These are phyloP conservation scores for Penicillium brasilianum DNA, from an alignment of 2,329 filamentous ascomycete genomes.

Conservation along the genomic window DNA sequence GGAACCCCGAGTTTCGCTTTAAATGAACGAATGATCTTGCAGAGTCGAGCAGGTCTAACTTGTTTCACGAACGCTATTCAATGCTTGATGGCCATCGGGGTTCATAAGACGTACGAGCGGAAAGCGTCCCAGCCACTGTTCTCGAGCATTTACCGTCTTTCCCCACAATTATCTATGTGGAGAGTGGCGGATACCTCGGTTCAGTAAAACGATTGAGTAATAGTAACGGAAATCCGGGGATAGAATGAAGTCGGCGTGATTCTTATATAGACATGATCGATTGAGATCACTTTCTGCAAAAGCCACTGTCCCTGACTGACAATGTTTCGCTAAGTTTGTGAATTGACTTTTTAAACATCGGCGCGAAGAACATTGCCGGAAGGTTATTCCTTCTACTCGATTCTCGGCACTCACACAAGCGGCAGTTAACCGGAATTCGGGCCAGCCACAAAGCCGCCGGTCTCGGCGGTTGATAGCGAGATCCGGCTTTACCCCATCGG, in stretches of 20 bases:
- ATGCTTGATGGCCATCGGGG: background rate
- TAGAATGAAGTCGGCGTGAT: background rate
- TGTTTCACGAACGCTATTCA: background rate
- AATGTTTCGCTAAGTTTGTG: background rate
- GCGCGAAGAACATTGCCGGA: background rate
- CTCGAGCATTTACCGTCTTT: background rate
- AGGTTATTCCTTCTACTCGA: background rate
- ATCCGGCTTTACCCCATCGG: background rate
- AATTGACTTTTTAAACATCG: background rate
- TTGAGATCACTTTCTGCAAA: background rate
- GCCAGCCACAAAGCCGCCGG: background rate
- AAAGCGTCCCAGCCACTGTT: background rate
- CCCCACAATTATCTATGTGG: conserved; percentile 6
- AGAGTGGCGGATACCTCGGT: conserved; percentile 5
- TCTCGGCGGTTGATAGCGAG: background rate
- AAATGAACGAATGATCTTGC: background rate
- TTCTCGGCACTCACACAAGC: background rate
- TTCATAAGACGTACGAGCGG: too few relatives aligned
- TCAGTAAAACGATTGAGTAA: conserved; percentile 1
- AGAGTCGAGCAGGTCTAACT: background rate
- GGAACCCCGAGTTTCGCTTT: background rate
- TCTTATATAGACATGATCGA: background rate
- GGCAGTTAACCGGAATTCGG: background rate
- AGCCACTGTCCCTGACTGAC: background rate
- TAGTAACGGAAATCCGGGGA: conserved; percentile 2